Evolutionary conservation across 2,329 filamentous ascomycete species (phyloP).

Genomic region (Aureobasidium sp.): DNA sequence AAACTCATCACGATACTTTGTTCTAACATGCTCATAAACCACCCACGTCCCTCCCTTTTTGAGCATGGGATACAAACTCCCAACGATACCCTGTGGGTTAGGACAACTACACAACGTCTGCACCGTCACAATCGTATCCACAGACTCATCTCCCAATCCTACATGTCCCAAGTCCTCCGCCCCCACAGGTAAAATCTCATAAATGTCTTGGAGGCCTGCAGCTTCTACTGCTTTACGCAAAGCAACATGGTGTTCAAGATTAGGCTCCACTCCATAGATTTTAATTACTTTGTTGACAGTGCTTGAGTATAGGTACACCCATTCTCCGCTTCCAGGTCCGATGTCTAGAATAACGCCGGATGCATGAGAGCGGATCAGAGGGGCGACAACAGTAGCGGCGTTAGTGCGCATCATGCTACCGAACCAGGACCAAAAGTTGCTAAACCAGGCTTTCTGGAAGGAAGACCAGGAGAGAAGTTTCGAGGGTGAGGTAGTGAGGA

Average conservation of each 20-base stretch:
- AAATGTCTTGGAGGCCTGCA: constrained; percentile 62
- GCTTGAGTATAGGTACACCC: constrained; percentile 59
- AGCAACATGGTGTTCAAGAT: constrained; percentile 55
- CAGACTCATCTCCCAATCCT: constrained; percentile 55
- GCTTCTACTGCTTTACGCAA: constrained; percentile 55
- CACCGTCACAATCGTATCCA: constrained; percentile 67
- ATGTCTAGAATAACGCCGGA: constrained; percentile 66
- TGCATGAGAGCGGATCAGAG: constrained; percentile 58
- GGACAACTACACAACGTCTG: constrained; percentile 72
- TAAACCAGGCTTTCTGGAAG: constrained; percentile 61
- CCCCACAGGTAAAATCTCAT: constrained; percentile 69
- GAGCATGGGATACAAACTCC: constrained; percentile 62
- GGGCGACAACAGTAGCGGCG: constrained; percentile 52
- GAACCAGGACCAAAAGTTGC: constrained; percentile 63
- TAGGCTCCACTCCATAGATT: constrained; percentile 73
- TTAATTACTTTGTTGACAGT: constrained; percentile 37
- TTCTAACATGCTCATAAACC: constrained; percentile 66
- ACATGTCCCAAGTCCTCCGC: constrained; percentile 62
- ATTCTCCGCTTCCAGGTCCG: constrained; percentile 68
- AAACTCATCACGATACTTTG: constrained; percentile 36
- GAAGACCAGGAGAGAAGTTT: constrained; percentile 30
- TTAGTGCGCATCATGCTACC: constrained; percentile 57
- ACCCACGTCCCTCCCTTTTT: constrained; percentile 71
- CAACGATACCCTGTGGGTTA: constrained; percentile 61
- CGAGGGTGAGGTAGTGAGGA: constrained; percentile 35